These are phyloP conservation scores for Balansia obtecta DNA, from an alignment of 2,329 filamentous ascomycete genomes.

Conservation along the genomic window DNA sequence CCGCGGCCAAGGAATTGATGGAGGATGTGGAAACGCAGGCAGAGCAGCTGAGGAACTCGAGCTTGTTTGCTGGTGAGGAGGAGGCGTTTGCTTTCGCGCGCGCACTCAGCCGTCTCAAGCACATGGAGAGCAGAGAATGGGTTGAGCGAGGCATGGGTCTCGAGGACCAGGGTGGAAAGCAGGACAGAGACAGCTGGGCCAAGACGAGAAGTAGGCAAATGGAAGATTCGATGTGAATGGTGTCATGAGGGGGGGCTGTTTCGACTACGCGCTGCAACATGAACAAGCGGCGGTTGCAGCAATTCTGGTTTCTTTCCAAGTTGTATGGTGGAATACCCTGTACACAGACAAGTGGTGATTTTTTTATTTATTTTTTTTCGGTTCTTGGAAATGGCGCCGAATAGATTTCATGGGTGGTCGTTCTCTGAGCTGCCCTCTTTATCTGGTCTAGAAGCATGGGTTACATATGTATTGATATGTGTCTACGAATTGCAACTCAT, in stretches of 20 bases:
- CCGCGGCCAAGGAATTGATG: conserved; percentile 55
- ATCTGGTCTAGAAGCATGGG: too few relatives aligned
- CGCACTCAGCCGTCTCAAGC: conserved; percentile 68
- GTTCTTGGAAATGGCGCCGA: too few relatives aligned
- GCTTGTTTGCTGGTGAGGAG: conserved; percentile 86
- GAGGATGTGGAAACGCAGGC: conserved; percentile 82
- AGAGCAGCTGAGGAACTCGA: conserved; percentile 70
- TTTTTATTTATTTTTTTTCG: too few relatives aligned
- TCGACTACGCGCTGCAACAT: not conserved
- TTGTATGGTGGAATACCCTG: not conserved
- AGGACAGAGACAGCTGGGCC: conserved; percentile 52
- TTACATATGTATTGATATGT: too few relatives aligned
- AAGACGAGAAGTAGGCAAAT: conserved; percentile 55
- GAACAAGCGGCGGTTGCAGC: not conserved
- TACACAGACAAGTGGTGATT: not conserved
- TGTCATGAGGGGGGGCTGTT: not conserved
- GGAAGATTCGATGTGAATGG: conserved; percentile 49
- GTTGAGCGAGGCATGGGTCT: conserved; percentile 69
- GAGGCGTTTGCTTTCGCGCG: conserved; percentile 93
- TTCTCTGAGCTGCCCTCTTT: too few relatives aligned
- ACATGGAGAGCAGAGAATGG: conserved; percentile 95
- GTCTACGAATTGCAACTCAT: too few relatives aligned
- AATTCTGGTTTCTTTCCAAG: not conserved
- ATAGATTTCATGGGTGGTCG: too few relatives aligned
- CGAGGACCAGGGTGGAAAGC: conserved; percentile 50